phyloP scores from a whole-genome alignment of 331 rosid species.

The Prunus yedoensis region DNA sequence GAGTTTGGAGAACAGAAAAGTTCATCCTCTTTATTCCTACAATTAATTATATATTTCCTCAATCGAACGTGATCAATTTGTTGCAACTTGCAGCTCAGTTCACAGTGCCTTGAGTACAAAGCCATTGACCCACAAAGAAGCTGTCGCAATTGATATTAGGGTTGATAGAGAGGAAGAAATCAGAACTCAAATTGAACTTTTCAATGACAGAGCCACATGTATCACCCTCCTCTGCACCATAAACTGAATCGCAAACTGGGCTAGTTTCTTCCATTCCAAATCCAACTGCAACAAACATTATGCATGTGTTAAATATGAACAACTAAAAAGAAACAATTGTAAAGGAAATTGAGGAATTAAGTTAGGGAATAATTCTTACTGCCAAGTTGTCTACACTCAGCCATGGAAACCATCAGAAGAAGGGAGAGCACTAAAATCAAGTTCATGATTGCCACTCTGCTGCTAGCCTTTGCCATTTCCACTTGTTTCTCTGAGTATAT shows the following conservation, averaged over 20 bases:
- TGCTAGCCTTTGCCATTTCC: neutral
- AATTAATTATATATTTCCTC: neutral
- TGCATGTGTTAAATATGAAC: no score
- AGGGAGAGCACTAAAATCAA: neutral
- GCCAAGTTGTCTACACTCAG: conserved; percentile 3
- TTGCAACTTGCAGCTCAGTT: neutral
- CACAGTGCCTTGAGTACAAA: conserved; percentile 10
- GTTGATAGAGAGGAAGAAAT: conserved; percentile 8
- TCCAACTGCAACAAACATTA: neutral
- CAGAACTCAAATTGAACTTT: neutral
- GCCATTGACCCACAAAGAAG: conserved; percentile 31
- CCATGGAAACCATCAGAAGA: neutral
- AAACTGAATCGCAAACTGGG: neutral
- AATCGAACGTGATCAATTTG: neutral
- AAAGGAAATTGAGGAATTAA: neutral
- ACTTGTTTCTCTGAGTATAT: neutral
- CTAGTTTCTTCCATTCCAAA: neutral
- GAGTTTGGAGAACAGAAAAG: neutral
- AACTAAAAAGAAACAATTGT: neutral
- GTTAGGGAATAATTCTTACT: neutral
- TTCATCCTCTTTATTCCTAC: conserved; percentile 1
- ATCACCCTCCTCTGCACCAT: conserved; percentile 21
- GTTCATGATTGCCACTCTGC: neutral
- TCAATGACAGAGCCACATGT: conserved; percentile 4
- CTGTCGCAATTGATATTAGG: conserved; percentile 25